These are phyloP conservation scores for Nakazawaea ernobii DNA, from an alignment of 805 yeast genomes.

Conservation along the genomic window DNA sequence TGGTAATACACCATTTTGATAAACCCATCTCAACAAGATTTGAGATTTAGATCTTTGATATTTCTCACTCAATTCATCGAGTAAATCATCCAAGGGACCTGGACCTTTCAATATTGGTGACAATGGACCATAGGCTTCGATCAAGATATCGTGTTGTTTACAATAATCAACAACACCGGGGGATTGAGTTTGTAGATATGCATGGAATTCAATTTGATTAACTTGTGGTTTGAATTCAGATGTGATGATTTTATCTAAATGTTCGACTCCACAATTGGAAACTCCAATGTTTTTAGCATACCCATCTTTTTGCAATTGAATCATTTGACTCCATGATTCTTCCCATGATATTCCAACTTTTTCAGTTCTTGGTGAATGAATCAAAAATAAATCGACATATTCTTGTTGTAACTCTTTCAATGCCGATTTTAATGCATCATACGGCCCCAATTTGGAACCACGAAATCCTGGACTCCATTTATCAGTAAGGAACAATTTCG, in stretches of 20 bases:
- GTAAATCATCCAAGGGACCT: constrained; percentile 32
- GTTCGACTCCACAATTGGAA: constrained; percentile 50
- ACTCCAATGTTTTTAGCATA: constrained; percentile 47
- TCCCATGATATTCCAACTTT: constrained; percentile 40
- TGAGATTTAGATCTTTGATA: constrained; percentile 59
- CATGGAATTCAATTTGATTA: constrained; percentile 66
- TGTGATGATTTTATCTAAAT: constrained; percentile 34
- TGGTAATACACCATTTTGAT: constrained; percentile 60
- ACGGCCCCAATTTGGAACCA: constrained; percentile 32
- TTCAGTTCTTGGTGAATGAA: constrained; percentile 52
- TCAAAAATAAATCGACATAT: constrained; percentile 55
- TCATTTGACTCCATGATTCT: constrained; percentile 45
- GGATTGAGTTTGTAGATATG: constrained; percentile 60
- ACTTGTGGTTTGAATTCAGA: constrained; percentile 50
- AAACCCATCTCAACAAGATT: constrained; percentile 65
- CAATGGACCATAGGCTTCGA: constrained; percentile 66
- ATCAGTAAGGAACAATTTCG: constrained; percentile 52
- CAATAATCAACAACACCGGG: constrained; percentile 49
- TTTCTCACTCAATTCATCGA: constrained; percentile 42
- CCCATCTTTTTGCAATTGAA: constrained; percentile 37
- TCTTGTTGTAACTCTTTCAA: constrained; percentile 43
- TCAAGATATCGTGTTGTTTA: constrained; percentile 39
- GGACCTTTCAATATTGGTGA: constrained; percentile 43
- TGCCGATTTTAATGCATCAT: constrained; percentile 40
- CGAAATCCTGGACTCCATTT: constrained; percentile 42